Conservation (phyloP, 176 grass and related monocot genomes). For the Avena insularis region DNA sequence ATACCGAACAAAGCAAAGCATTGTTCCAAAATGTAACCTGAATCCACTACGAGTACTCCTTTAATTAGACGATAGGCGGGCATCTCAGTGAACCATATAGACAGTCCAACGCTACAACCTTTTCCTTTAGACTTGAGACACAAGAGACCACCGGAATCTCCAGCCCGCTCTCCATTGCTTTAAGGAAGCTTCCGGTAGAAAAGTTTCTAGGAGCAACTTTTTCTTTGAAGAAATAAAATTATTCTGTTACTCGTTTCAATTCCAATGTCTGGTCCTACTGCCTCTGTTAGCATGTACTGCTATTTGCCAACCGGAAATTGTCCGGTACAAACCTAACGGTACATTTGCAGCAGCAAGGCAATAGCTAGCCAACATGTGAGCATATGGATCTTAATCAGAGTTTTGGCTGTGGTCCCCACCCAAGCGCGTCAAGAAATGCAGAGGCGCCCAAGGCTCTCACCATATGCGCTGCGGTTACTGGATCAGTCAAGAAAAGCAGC, state of each 20-base stretch:
- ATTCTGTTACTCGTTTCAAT: not conserved
- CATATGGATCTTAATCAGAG: constrained; percentile 21
- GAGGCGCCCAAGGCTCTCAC: constrained; percentile 35
- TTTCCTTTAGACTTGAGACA: not conserved
- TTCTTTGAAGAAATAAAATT: not conserved
- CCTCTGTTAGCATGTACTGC: not conserved
- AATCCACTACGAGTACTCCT: not conserved
- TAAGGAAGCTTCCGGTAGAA: constrained; percentile 8
- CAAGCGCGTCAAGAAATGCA: not conserved
- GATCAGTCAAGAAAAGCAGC: constrained; percentile 27
- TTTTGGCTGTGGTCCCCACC: not conserved
- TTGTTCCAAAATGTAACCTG: not conserved
- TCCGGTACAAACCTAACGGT: not conserved
- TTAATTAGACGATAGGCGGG: not conserved
- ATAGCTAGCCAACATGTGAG: not conserved
- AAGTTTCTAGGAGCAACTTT: not conserved
- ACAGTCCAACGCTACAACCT: not conserved
- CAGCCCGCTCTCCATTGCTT: not conserved
- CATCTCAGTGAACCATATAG: not conserved
- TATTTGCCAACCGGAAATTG: not conserved
- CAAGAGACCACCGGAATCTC: not conserved
- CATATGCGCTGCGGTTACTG: constrained; percentile 36
- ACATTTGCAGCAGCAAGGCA: not conserved
- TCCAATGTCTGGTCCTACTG: not conserved
- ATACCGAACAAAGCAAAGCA: not conserved